A percentile compares a stretch with the other conserved stretches of the same genome.
phyloP scores from a whole-genome alignment of 1,284 basidiomycete genomes.

The Phellopilus nigrolimitatus region DNA sequence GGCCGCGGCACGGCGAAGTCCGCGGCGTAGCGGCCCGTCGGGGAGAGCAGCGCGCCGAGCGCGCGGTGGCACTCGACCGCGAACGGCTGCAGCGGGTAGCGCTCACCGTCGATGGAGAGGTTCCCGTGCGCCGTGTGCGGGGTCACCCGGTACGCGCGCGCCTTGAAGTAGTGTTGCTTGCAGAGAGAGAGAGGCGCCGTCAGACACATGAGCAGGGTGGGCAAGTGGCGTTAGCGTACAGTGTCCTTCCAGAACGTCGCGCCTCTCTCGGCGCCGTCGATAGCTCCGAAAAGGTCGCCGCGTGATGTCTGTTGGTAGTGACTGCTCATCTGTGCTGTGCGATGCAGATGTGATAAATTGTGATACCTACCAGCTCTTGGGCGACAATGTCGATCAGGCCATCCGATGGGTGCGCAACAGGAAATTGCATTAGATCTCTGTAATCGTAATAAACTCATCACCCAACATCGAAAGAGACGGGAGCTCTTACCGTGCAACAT shows the following conservation, averaged over 20 bases:
- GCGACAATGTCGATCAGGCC: constrained; percentile 77
- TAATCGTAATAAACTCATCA: neutral
- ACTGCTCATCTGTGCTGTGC: neutral
- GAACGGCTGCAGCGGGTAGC: constrained; percentile 74
- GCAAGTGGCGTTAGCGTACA: constrained; percentile 35
- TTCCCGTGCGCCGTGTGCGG: constrained; percentile 52
- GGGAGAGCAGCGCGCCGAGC: constrained; percentile 67
- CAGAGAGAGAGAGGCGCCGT: constrained; percentile 8
- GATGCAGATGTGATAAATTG: neutral
- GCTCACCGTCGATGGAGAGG: constrained; percentile 81
- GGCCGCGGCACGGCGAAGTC: constrained; percentile 36
- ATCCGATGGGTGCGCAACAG: constrained; percentile 73
- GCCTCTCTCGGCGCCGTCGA: constrained; percentile 69
- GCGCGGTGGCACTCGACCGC: constrained; percentile 79
- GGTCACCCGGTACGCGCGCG: constrained; percentile 69
- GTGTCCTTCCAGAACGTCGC: constrained; percentile 61
- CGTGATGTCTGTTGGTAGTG: constrained; percentile 46
- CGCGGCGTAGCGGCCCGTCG: constrained; percentile 60
- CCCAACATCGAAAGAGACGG: neutral
- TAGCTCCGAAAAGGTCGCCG: constrained; percentile 49
- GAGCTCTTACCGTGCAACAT: constrained; percentile 30
- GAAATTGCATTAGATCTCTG: constrained; percentile 84
- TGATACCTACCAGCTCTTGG: constrained; percentile 53
- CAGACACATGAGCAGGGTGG: constrained; percentile 4
- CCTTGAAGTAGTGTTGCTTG: constrained; percentile 80